Evolutionary conservation across 495 filamentous ascomycete species (phyloP).

Genomic region (Penicillium maclennaniae): DNA sequence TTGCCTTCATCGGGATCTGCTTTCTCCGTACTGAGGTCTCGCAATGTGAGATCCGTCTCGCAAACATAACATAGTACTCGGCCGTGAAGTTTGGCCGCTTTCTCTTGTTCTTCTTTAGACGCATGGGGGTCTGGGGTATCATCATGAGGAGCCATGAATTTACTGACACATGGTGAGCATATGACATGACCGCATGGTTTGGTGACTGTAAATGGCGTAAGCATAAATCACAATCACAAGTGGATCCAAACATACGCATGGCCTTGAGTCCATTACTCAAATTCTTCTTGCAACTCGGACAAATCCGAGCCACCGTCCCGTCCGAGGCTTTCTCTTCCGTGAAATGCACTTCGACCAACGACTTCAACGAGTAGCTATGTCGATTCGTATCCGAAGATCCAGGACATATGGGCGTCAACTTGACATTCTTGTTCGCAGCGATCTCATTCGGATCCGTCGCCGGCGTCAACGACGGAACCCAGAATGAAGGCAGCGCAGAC

Average conservation of each 20-base stretch:
- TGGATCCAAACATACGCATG: slow-evolving; percentile 47
- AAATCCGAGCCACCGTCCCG: slow-evolving; percentile 57
- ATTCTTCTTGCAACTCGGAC: slow-evolving; percentile 84
- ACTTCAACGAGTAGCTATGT: slow-evolving; percentile 80
- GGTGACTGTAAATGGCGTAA: slow-evolving; percentile 48
- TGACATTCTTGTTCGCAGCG: slow-evolving; percentile 55
- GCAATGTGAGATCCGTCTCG: slow-evolving; percentile 62
- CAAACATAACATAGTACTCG: slow-evolving; percentile 80
- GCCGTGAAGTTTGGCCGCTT: slow-evolving; percentile 33
- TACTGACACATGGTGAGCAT: slow-evolving; percentile 80
- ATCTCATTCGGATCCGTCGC: slow-evolving; percentile 46
- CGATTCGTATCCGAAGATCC: slow-evolving; percentile 63
- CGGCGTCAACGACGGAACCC: slow-evolving; percentile 88
- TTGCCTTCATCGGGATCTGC: slow-evolving; percentile 20
- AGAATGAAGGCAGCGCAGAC: slow-evolving; percentile 83
- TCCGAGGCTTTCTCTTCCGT: slow-evolving; percentile 61
- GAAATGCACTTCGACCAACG: slow-evolving; percentile 75
- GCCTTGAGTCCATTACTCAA: slow-evolving; percentile 81
- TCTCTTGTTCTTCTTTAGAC: slow-evolving; percentile 48
- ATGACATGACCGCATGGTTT: slow-evolving; percentile 94
- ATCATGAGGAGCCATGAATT: slow-evolving; percentile 72
- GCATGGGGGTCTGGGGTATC: slow-evolving; percentile 60
- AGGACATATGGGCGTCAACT: slow-evolving; percentile 75
- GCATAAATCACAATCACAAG: not conserved
- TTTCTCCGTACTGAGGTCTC: slow-evolving; percentile 4